Conservation (phyloP, 169 alveolate genomes). For the Babesia sp. region DNA sequence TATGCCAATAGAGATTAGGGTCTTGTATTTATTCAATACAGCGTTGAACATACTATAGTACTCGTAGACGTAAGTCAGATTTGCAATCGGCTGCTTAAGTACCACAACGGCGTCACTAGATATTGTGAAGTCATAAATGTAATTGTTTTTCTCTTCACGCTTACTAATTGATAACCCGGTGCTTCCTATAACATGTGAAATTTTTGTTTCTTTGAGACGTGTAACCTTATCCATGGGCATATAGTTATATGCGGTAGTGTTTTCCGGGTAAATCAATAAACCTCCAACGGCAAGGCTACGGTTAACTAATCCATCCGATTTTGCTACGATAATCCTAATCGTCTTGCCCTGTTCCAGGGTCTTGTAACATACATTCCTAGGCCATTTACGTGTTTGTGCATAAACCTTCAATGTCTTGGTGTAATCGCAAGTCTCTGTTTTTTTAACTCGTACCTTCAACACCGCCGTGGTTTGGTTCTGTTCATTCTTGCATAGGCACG, state of each 20-base stretch:
- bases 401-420: background rate
- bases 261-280: background rate
- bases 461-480: constrained; percentile 1
- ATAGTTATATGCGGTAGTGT: background rate
- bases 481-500: constrained; percentile 12
- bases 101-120: constrained; percentile 19
- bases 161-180: background rate
- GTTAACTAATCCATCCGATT: background rate
- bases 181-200: background rate
- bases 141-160: background rate
- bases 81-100: constrained; percentile 10
- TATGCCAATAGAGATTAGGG: constrained; percentile 2
- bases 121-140: background rate
- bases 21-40: background rate
- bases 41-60: constrained; percentile 2
- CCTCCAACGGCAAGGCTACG: background rate
- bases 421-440: background rate
- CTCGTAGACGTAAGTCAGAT: constrained; percentile 24
- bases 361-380: background rate
- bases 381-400: background rate
- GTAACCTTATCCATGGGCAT: background rate
- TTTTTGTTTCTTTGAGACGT: background rate
- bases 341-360: background rate
- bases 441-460: background rate
- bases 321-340: constrained; percentile 1